Evolutionary conservation across 2,329 filamentous ascomycete genomes (phyloP), one percentile per base, ranked within the genome.

Genomic region (Colletotrichum sp.): DNA sequence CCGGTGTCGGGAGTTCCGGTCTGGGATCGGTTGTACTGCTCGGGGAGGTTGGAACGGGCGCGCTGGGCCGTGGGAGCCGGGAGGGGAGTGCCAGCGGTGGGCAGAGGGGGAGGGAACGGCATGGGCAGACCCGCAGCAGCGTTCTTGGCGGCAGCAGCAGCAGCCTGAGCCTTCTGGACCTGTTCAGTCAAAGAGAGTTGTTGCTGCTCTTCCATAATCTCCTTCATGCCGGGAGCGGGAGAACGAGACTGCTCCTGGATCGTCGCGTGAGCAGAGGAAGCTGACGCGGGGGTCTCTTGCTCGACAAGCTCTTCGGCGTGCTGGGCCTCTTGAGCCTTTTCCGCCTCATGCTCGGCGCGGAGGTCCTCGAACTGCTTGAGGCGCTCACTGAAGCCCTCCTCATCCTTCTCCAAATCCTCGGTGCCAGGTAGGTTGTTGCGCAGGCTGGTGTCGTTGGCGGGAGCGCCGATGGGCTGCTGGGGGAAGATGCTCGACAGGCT

Each of bases 41-140:
- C 96, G 2, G 96, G 95, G 5, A 98, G 90, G 78, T 96, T 96
- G 69, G 96, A 95, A 76, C 93, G 90, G 78, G 93, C 94, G 66
- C 96, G 93, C 85, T 98, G 96, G 12, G 96, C 96, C 59, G 95
- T 95, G 15, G 96, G 96, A 1, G 96, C 96, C 6, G 96, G 95
- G 43, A 98, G 89, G 55, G 96, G 95, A 4, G 95, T 98, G 26
- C 92, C 91, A 3, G 94, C 95, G 69, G 93, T 92, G 13, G 93
- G 92, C 13, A 94, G 93, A 60, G 94, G 94, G 4, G 90, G 91
- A 24, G 91, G 91, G 82, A 93, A 93, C 7, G 94, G 93, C 89
- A 94, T 93, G n/a, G 96, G 94, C 81, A 98, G 90, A 32, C 92
- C 93, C 28, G 87, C 84, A 77, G 87, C 87, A 9, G 88, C 87